Percentiles rank a stretch among this genome's conserved stretches.
phyloP scores from a whole-genome alignment of 2,329 filamentous ascomycete genomes.

The Tolypocladium album region DNA sequence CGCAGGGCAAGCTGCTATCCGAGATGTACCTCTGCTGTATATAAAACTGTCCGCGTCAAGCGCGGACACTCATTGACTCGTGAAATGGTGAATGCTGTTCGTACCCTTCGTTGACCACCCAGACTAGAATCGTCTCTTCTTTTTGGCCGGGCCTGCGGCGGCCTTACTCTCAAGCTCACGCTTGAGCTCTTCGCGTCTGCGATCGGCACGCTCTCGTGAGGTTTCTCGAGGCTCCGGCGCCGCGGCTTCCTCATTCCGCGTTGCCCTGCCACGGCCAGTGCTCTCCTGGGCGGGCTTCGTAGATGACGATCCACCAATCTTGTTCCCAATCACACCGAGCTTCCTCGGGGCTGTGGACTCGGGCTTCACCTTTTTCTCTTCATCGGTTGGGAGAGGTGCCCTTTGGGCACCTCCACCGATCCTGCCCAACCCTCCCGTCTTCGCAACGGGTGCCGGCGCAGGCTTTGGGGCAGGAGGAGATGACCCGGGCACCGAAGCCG shows the following conservation, averaged over 20 bases:
- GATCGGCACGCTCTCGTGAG: constrained; percentile 34
- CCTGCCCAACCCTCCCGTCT: constrained; percentile 25
- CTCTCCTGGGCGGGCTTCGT: constrained; percentile 5
- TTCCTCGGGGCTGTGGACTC: constrained; percentile 9
- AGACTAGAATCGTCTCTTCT: constrained; percentile 43
- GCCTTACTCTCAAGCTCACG: constrained; percentile 38
- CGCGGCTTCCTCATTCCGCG: constrained; percentile 9
- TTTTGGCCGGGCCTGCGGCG: constrained; percentile 38
- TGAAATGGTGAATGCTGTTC: background rate
- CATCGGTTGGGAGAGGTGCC: constrained; percentile 4
- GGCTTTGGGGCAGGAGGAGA: constrained; percentile 13
- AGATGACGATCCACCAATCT: constrained; percentile 4
- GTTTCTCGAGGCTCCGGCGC: constrained; percentile 26
- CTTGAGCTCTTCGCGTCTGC: constrained; percentile 39
- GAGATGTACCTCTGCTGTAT: background rate
- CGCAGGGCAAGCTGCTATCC: background rate
- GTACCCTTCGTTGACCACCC: background rate
- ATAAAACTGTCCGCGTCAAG: background rate
- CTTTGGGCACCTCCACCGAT: constrained; percentile 26
- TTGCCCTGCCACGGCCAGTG: constrained; percentile 10
- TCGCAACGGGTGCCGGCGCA: constrained; percentile 4
- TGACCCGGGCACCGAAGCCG: constrained; percentile 10
- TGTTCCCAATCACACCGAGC: constrained; percentile 25
- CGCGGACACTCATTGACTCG: background rate
- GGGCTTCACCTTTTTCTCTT: background rate